Evolutionary conservation across 179 eudicot genomes (phyloP).

Genomic region (Beta lomatogona): DNA sequence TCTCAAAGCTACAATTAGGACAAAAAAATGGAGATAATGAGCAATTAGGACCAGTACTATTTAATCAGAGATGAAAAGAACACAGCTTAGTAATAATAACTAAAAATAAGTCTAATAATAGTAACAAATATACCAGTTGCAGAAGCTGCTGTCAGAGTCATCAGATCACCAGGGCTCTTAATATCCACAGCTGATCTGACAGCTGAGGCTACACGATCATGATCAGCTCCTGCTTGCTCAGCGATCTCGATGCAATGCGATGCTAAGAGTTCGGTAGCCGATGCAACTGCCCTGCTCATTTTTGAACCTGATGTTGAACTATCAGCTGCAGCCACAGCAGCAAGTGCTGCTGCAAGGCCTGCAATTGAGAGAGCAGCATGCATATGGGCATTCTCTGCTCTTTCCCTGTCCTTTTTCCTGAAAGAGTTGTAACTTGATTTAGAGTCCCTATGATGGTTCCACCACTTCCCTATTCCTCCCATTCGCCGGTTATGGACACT

Average conservation of each 20-base stretch:
- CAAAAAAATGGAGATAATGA: not conserved
- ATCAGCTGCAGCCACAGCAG: conserved; percentile 64
- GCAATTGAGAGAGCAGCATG: conserved; percentile 77
- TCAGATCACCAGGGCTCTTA: conserved; percentile 64
- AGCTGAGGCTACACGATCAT: conserved; percentile 57
- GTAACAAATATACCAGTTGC: conserved; percentile 67
- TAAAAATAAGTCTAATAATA: not conserved
- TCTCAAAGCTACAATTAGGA: conserved; percentile 60
- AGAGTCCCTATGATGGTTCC: conserved; percentile 46
- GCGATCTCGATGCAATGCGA: conserved; percentile 88
- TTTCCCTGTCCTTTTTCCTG: conserved; percentile 75
- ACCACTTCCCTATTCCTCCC: conserved; percentile 68
- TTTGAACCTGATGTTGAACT: conserved; percentile 43
- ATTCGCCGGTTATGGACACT: conserved; percentile 32
- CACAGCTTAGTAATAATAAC: not conserved
- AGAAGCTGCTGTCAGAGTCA: conserved; percentile 89
- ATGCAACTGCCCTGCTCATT: conserved; percentile 71
- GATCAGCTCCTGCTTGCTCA: conserved; percentile 67
- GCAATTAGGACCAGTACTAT: not conserved
- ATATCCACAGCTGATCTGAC: conserved; percentile 79
- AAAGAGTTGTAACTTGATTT: conserved; percentile 36
- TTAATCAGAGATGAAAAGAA: not conserved
- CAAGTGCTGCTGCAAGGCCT: conserved; percentile 75
- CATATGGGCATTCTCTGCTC: conserved; percentile 72
- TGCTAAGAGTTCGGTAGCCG: conserved; percentile 86